Evolutionary conservation across 2,329 filamentous ascomycete genomes (phyloP).

Genomic region (Botrytis fragariae): DNA sequence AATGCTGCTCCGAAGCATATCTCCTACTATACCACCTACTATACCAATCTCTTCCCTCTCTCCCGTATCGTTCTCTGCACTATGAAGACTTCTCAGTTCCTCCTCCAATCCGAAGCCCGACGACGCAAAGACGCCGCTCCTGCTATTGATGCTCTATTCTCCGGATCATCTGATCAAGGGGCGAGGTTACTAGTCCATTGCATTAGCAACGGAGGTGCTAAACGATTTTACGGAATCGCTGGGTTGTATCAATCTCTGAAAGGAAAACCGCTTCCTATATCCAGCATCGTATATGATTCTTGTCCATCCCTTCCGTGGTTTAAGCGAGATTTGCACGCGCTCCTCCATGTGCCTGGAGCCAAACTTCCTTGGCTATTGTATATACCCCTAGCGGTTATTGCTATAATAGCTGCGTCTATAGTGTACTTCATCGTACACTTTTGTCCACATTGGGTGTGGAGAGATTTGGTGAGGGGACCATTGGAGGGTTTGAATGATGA

Average conservation of each 20-base stretch:
- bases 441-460: constrained; percentile 32
- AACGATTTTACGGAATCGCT: constrained; percentile 27
- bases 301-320: constrained; percentile 34
- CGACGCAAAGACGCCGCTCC: constrained; percentile 38
- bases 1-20: constrained; percentile 55
- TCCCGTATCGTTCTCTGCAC: constrained; percentile 52
- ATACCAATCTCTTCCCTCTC: constrained; percentile 49
- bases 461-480: constrained; percentile 32
- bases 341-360: constrained; percentile 22
- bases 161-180: constrained; percentile 23
- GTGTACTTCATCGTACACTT: constrained; percentile 30
- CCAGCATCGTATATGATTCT: constrained; percentile 29
- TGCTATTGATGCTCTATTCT: constrained; percentile 27
- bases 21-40: constrained; percentile 54
- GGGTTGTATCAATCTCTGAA: constrained; percentile 23
- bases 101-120: constrained; percentile 40
- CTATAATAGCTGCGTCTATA: constrained; percentile 20
- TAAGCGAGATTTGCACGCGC: constrained; percentile 30
- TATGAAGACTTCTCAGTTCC: constrained; percentile 45
- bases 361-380: constrained; percentile 24
- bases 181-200: constrained; percentile 49
- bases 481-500: constrained; percentile 26
- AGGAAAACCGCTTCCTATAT: constrained; percentile 24
- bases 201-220: constrained; percentile 59
- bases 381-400: constrained; percentile 22